These are phyloP conservation scores for Ambrosia trifida DNA, from an alignment of 129 eudicot species.

Conservation along the genomic window DNA sequence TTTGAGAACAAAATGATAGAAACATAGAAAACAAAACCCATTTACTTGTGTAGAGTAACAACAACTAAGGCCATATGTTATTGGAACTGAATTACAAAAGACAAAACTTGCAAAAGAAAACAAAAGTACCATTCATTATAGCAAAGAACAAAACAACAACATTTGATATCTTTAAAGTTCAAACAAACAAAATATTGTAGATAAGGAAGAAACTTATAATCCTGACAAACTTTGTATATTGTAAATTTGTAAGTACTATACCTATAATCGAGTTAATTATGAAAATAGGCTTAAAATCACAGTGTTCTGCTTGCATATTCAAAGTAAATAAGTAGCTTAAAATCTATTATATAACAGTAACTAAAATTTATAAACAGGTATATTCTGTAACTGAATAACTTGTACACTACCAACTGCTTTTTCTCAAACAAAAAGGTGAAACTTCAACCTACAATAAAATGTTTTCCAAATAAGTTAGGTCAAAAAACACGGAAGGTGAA, in stretches of 20 bases:
- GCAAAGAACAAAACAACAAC: too few relatives aligned
- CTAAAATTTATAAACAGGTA: too few relatives aligned
- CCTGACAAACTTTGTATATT: not conserved
- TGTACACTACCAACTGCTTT: not conserved
- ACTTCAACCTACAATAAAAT: not conserved
- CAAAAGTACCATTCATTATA: too few relatives aligned
- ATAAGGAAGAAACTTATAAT: not conserved
- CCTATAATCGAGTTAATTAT: not conserved
- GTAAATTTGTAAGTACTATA: not conserved
- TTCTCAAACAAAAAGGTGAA: constrained; percentile 1
- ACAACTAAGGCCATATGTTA: too few relatives aligned
- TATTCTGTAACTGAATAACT: too few relatives aligned
- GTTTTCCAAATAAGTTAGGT: not conserved
- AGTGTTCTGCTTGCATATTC: not conserved
- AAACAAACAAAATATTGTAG: not conserved
- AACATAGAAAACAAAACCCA: too few relatives aligned
- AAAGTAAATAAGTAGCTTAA: not conserved
- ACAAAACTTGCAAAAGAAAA: too few relatives aligned
- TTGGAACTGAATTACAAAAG: too few relatives aligned
- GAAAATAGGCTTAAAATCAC: not conserved
- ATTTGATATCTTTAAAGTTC: too few relatives aligned
- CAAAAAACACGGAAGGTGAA: constrained; percentile 3
- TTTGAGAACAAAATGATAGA: too few relatives aligned
- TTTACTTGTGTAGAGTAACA: too few relatives aligned
- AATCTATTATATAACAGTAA: not conserved